These are phyloP conservation scores for Tylopilus orsonianus DNA, from an alignment of 1,284 basidiomycete species.

Conservation along the genomic window DNA sequence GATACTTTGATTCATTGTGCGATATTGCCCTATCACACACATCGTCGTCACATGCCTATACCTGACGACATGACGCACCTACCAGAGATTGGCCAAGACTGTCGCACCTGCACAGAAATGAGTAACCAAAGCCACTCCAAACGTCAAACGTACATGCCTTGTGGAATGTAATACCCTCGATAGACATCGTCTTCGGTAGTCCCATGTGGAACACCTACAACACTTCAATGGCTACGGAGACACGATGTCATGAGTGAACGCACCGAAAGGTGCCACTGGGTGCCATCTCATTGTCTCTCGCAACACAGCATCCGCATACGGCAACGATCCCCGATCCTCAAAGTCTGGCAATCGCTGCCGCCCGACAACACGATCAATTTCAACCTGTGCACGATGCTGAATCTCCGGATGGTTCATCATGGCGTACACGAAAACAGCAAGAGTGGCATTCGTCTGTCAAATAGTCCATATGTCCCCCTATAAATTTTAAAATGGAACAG, in stretches of 20 bases:
- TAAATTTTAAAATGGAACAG: background rate
- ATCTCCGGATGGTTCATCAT: conserved; percentile 39
- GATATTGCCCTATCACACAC: conserved; percentile 24
- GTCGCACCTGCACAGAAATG: conserved; percentile 1
- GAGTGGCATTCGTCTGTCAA: conserved; percentile 14
- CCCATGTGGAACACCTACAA: conserved; percentile 19
- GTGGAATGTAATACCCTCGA: conserved; percentile 22
- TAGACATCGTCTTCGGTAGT: conserved; percentile 25
- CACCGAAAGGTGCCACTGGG: conserved; percentile 22
- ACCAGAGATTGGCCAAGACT: conserved; percentile 24
- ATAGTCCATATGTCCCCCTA: background rate
- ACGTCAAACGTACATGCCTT: conserved; percentile 5
- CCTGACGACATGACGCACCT: background rate
- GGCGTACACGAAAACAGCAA: conserved; percentile 32
- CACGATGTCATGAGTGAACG: background rate
- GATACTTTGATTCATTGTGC: conserved; percentile 19
- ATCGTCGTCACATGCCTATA: background rate
- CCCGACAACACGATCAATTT: conserved; percentile 41
- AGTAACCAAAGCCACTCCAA: too few species aligned
- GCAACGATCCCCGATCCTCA: conserved; percentile 36
- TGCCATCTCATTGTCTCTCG: conserved; percentile 37
- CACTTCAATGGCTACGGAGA: background rate
- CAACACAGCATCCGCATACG: conserved; percentile 39
- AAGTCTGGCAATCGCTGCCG: conserved; percentile 40
- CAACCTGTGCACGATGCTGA: conserved; percentile 36